Conservation (phyloP, 768 basidiomycete species). For the Pulveroboletus sp. region DNA sequence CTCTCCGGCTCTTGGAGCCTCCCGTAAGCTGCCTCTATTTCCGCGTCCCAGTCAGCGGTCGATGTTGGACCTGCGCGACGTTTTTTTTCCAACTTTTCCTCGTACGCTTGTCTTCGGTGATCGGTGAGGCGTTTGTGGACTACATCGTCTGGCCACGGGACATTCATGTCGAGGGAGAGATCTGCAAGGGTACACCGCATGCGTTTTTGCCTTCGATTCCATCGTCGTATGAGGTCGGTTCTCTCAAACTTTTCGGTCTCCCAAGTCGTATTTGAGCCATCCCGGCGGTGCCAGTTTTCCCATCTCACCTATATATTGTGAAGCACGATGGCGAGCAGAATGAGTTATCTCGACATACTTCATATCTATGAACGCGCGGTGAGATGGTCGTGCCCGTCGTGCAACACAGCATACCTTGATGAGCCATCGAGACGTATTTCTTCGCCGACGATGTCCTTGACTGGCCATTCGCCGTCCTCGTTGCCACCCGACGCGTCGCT, state of each 20-base stretch:
- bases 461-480: slow-evolving; percentile 31
- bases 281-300: slow-evolving; percentile 48
- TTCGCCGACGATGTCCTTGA: slow-evolving; percentile 29
- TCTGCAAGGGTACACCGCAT: slow-evolving; percentile 29
- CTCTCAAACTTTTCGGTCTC: slow-evolving; percentile 26
- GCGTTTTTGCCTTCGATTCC: slow-evolving; percentile 34
- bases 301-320: slow-evolving; percentile 44
- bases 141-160: slow-evolving; percentile 40
- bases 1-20: slow-evolving; percentile 26
- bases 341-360: slow-evolving; percentile 19
- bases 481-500: slow-evolving; percentile 32
- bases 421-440: slow-evolving; percentile 31
- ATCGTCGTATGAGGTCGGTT: slow-evolving; percentile 24
- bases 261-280: slow-evolving; percentile 60
- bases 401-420: slow-evolving; percentile 16
- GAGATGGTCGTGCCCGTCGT: background rate
- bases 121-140: slow-evolving; percentile 43
- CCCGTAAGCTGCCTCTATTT: slow-evolving; percentile 20
- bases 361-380: slow-evolving; percentile 24
- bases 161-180: slow-evolving; percentile 36
- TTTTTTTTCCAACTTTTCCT: slow-evolving; percentile 38
- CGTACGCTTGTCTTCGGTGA: slow-evolving; percentile 42
- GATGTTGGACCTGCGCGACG: slow-evolving; percentile 4
- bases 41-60: slow-evolving; percentile 25
- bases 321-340: background rate